Base-by-base conservation (phyloP, 78 protist genomes). In the Dictyostelium firmibasis region DNA sequence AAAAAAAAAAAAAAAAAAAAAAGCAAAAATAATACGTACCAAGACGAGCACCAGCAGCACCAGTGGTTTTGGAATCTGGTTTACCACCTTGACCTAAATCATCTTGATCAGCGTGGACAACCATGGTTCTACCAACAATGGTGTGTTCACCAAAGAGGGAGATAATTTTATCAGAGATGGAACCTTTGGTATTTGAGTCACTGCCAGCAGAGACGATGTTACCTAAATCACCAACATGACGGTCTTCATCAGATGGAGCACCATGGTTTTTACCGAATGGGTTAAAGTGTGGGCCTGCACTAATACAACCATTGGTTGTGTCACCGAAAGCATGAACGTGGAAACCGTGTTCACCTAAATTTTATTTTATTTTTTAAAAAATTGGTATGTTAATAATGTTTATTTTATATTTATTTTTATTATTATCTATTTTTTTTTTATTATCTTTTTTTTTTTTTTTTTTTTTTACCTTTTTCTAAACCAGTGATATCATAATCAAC, bases 11-110 rank as follows among this genome's bases (percentile, higher is more conserved):
- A 57, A 57, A 5, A 60, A 16, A 60, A 23, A n/a, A 57, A 20
- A 0, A 57, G 8, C 23, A 4, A 2, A 23, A 20, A 20, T 3
- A 8, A 64, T 67, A 67, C 35, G 4, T 67, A 67, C 75, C 75
- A 25, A 78, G 29, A 78, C 99, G 96, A 47, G 96, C 98, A 78
- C 99, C 99, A 79, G 99, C 99, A 83, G 97, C 69, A 77, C 99
- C 99, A 25, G 99, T 98, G 36, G 97, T 97, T 78, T 25, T 18
- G 50, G 95, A 81, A 69, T 92, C 96, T 31, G 92, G 92, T 64
- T 85, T 78, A 64, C 97, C 97, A 29, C 99, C 99, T 57, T 27
- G 4, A 81, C 99, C 99, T 16, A 98, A 86, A 79, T 98, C 99
- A 86, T 98, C 99, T 50, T 36, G n/a, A 53, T 57, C 92, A 29